A percentile compares a stretch with the other conserved stretches of the same genome.
Evolutionary conservation across 2,329 filamentous ascomycete species (phyloP).

Genomic region (Microsporum audouinii): DNA sequence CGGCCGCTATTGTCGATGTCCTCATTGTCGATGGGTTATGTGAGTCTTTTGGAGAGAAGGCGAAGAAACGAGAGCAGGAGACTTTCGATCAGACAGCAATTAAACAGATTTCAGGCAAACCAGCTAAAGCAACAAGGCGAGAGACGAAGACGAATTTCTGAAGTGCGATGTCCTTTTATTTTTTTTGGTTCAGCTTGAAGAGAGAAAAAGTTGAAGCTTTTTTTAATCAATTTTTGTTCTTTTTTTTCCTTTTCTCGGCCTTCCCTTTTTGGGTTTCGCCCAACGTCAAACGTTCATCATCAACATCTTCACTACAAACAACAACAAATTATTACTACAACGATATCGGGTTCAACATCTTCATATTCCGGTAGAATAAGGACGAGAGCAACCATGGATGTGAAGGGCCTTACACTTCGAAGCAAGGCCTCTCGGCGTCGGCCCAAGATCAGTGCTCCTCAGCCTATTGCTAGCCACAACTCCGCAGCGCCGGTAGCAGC

Average conservation of each 20-base stretch:
- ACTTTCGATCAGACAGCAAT: not conserved
- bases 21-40: conserved; percentile 31
- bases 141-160: not conserved
- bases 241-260: not conserved
- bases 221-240: not conserved
- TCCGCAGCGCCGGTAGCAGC: conserved; percentile 10
- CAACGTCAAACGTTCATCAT: not conserved
- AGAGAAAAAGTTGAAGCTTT: not conserved
- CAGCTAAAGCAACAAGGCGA: not conserved
- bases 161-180: not conserved
- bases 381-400: conserved; percentile 34
- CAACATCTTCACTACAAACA: not conserved
- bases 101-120: not conserved
- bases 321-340: not conserved
- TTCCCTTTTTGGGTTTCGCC: conserved; percentile 1
- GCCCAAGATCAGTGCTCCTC: conserved; percentile 50
- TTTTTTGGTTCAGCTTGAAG: not conserved
- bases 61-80: not conserved
- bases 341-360: not conserved
- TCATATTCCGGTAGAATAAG: not conserved
- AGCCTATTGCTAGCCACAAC: conserved; percentile 40
- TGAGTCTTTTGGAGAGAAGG: not conserved
- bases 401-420: conserved; percentile 49
- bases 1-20: conserved; percentile 47
- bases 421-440: conserved; percentile 43